These are phyloP conservation scores for Penicillium sp. DNA, from an alignment of 2,329 filamentous ascomycete species.

Conservation along the genomic window DNA sequence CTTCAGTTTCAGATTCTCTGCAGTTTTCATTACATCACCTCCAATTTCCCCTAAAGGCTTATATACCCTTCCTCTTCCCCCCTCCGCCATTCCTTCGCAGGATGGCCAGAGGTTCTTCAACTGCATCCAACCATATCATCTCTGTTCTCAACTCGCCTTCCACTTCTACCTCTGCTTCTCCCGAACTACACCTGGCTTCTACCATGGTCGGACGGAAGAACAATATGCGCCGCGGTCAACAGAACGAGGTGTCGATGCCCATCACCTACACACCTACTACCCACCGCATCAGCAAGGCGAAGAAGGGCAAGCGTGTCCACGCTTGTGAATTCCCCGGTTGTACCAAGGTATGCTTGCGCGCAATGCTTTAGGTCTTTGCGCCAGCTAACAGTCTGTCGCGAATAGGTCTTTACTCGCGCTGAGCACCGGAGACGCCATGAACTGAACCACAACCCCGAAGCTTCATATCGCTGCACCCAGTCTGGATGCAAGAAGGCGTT, in stretches of 20 bases:
- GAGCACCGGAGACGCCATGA: conserved; percentile 47
- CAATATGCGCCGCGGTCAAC: conserved; percentile 28
- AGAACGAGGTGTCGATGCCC: conserved; percentile 30
- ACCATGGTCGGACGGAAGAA: conserved; percentile 20
- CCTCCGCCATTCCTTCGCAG: conserved; percentile 6
- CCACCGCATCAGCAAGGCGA: conserved; percentile 48
- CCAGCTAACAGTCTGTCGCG: conserved; percentile 2
- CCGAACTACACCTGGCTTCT: conserved; percentile 16
- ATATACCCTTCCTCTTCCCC: conserved; percentile 12
- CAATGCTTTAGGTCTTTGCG: not conserved
- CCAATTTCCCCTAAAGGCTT: conserved; percentile 3
- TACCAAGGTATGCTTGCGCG: conserved; percentile 36
- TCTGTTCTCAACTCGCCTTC: conserved; percentile 20
- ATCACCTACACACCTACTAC: conserved; percentile 47
- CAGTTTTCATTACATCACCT: conserved; percentile 7
- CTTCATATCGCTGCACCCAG: conserved; percentile 41
- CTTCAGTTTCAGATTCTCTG: conserved; percentile 15
- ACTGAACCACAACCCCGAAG: conserved; percentile 47
- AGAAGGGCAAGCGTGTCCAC: conserved; percentile 49
- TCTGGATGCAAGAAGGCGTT: conserved; percentile 45
- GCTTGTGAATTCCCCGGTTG: conserved; percentile 45
- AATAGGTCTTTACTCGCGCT: conserved; percentile 46
- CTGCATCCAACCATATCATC: conserved; percentile 18
- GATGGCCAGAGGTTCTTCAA: conserved; percentile 23
- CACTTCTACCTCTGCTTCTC: conserved; percentile 12